Evolutionary conservation across 2,329 filamentous ascomycete genomes (phyloP).

Genomic region (Colletotrichum cordylinicola): DNA sequence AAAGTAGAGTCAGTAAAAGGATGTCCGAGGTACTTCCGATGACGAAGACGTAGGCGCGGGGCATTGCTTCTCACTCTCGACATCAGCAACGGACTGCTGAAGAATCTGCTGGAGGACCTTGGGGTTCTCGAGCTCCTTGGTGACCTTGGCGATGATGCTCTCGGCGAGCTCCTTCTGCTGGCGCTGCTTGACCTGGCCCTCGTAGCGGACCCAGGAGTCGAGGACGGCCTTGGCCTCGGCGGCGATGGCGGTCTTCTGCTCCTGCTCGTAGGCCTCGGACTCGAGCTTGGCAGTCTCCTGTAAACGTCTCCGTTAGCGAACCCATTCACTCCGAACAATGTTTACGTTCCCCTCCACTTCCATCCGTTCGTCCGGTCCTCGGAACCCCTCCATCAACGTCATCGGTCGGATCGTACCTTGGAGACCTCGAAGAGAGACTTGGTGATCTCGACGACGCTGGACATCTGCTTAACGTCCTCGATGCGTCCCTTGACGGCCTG

Average conservation of each 20-base stretch:
- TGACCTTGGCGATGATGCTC: slow-evolving; percentile 93
- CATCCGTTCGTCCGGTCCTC: neutral
- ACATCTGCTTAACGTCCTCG: slow-evolving; percentile 92
- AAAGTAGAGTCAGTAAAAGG: slow-evolving; percentile 35
- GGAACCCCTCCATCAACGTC: neutral
- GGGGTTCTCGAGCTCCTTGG: slow-evolving; percentile 98
- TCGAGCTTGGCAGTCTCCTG: slow-evolving; percentile 97
- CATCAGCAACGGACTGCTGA: slow-evolving; percentile 92
- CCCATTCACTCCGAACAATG: neutral
- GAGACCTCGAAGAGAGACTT: slow-evolving; percentile 97
- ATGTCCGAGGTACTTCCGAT: neutral
- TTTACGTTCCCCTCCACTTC: neutral
- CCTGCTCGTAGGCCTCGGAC: slow-evolving; percentile 93
- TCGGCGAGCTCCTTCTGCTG: slow-evolving; percentile 97
- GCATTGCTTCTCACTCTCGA: slow-evolving; percentile 75
- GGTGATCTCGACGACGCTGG: slow-evolving; percentile 93
- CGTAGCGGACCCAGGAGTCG: slow-evolving; percentile 98
- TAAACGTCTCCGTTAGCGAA: neutral
- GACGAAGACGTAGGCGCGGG: neutral
- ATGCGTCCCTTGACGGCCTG: slow-evolving; percentile 95
- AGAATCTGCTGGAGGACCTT: slow-evolving; percentile 97
- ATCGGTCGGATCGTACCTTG: slow-evolving; percentile 69
- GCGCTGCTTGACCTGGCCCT: slow-evolving; percentile 97
- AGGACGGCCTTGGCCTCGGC: slow-evolving; percentile 93
- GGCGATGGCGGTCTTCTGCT: slow-evolving; percentile 93